Base-by-base conservation (phyloP, 2,329 filamentous ascomycete species). In the Monosporascus sp. region DNA sequence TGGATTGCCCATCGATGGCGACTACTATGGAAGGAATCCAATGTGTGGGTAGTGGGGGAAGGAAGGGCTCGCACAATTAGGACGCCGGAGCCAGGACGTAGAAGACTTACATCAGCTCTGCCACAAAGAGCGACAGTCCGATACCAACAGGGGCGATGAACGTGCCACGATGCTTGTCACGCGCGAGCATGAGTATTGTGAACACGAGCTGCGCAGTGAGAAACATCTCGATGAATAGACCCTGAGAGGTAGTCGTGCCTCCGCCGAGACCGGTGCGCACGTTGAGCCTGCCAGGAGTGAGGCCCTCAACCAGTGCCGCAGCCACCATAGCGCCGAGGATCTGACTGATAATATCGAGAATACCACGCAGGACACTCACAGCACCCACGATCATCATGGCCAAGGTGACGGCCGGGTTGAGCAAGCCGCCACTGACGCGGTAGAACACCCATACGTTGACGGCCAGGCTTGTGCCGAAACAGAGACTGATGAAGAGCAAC, bases 91-190 rank as follows among this genome's bases (percentile, higher is more conserved):
- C 27, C 27, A 14, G 22, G 18, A 36, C 3, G 15, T 35, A 5
- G 14, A 15, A 44, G 24, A 50, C 51, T 17, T 46, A 53, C 25
- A 37, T 14, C 27, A 22, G 20, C 48, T 53, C 51, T 6, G 51
- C 51, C 9, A 86, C 74, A 62, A 86, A 86, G 22, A 87, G 72
- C 0, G 82, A 70, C 3, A 86, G 65, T 0, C 84, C 85, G 58
- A 87, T 86, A 2, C 81, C 83, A 1, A 87, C 69, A 0, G 83
- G 83, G 0, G 83, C 83, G 7, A 86, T 71, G 62, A 77, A 86
- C 0, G 82, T 86, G 1, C 78, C 79, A 56, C 80, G 80, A 65
- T 86, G 82, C 65, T 86, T 85, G 58, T 85, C 81, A 14, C 77
- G 77, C 1, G 80, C 81, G 48, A 85, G 69, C 81, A 85, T 84